A percentile compares a stretch with the other conserved stretches of the same genome.
Conservation (phyloP, 2,329 filamentous ascomycete species). For the Aspergillus versicolor region DNA sequence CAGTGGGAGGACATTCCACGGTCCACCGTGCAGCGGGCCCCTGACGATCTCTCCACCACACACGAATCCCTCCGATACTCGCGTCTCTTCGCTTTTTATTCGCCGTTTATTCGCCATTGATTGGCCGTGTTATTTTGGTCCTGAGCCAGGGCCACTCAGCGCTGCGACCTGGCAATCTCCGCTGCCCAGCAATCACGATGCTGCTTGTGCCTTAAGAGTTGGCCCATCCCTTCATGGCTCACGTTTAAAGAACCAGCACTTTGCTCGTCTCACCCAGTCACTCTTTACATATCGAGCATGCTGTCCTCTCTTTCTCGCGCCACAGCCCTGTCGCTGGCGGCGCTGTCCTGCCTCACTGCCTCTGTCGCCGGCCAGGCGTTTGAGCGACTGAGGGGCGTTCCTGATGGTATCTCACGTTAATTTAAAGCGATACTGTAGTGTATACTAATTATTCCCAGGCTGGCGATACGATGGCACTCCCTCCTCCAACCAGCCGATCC, state of each 20-base stretch:
- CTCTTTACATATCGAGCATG: slow-evolving; percentile 17
- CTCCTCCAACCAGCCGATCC: slow-evolving; percentile 25
- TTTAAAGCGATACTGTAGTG: too few species aligned
- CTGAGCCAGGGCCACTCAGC: not conserved
- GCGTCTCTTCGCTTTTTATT: too few species aligned
- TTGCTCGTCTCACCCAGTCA: not conserved
- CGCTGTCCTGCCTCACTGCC: slow-evolving; percentile 28
- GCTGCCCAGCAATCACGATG: slow-evolving; percentile 52
- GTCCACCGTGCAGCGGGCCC: slow-evolving; percentile 29
- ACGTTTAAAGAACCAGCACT: too few species aligned
- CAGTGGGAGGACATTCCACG: too few species aligned
- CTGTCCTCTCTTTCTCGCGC: slow-evolving; percentile 24
- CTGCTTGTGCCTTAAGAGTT: not conserved
- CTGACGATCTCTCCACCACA: slow-evolving; percentile 36
- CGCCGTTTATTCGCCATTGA: not conserved
- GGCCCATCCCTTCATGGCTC: not conserved
- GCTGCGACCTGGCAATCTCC: slow-evolving; percentile 43
- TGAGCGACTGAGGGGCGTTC: slow-evolving; percentile 35
- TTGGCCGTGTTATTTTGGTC: not conserved
- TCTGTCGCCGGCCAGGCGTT: slow-evolving; percentile 33
- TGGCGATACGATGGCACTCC: slow-evolving; percentile 34
- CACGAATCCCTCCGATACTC: not conserved
- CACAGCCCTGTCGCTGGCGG: slow-evolving; percentile 30
- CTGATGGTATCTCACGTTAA: slow-evolving; percentile 23
- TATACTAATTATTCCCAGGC: slow-evolving; percentile 19